phyloP scores from a whole-genome alignment of 768 basidiomycete genomes.

The Pleurotus tuoliensis region DNA sequence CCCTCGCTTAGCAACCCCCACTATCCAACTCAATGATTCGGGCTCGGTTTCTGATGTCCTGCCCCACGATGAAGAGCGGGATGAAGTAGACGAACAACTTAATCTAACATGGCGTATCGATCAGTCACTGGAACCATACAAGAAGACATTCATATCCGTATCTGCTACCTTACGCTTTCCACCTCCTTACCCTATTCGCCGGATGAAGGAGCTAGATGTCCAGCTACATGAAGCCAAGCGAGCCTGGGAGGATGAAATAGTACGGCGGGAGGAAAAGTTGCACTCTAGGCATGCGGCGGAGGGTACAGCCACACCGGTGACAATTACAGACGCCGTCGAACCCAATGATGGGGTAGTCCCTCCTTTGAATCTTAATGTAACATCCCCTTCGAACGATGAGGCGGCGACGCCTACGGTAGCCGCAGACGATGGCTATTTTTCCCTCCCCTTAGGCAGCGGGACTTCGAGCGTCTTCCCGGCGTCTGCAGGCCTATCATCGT shows the following conservation, averaged over 20 bases:
- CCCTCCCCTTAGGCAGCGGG: slow-evolving; percentile 12
- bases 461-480: slow-evolving; percentile 6
- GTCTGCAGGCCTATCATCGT: slow-evolving; percentile 18
- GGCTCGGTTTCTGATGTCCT: slow-evolving; percentile 14
- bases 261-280: slow-evolving; percentile 67
- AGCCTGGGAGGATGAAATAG: slow-evolving; percentile 86
- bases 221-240: slow-evolving; percentile 64
- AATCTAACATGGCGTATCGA: slow-evolving; percentile 76
- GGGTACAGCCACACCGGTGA: slow-evolving; percentile 17
- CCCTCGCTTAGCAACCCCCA: slow-evolving; percentile 26
- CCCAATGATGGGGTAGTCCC: slow-evolving; percentile 28
- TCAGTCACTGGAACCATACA: slow-evolving; percentile 79
- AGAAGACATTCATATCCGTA: slow-evolving; percentile 85
- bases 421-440: slow-evolving; percentile 40
- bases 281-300: slow-evolving; percentile 41
- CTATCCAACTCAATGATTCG: slow-evolving; percentile 6
- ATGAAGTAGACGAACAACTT: slow-evolving; percentile 69
- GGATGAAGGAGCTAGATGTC: slow-evolving; percentile 87
- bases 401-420: slow-evolving; percentile 21
- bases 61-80: slow-evolving; percentile 48
- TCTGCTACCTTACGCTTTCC: slow-evolving; percentile 91
- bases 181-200: slow-evolving; percentile 82
- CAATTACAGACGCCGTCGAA: slow-evolving; percentile 15
- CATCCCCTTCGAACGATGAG: slow-evolving; percentile 30
- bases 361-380: slow-evolving; percentile 25